Evolutionary conservation across 768 basidiomycete species (phyloP).

Genomic region (Amanita inopinata): DNA sequence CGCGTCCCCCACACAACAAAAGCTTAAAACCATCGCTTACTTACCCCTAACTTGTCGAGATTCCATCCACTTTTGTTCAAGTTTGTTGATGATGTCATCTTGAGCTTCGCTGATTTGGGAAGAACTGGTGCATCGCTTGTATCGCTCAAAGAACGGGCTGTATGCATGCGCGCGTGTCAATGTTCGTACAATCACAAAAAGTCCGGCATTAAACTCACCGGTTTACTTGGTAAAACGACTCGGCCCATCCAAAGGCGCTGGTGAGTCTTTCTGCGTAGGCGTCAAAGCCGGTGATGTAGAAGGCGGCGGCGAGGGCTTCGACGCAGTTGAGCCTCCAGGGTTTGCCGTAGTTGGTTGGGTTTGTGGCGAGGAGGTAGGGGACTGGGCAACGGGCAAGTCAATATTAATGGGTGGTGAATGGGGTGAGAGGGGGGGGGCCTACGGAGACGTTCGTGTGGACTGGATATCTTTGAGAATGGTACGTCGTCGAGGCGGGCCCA

Average conservation of each 20-base stretch:
- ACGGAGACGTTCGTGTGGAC: slow-evolving; percentile 88
- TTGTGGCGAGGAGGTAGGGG: slow-evolving; percentile 90
- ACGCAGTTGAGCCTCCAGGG: slow-evolving; percentile 96
- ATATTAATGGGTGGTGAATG: background rate
- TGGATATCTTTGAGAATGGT: slow-evolving; percentile 88
- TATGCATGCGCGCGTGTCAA: background rate
- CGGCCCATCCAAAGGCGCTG: slow-evolving; percentile 85
- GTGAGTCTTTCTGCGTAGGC: slow-evolving; percentile 71
- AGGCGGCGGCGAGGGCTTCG: slow-evolving; percentile 89
- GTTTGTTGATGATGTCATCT: slow-evolving; percentile 58
- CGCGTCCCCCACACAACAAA: slow-evolving; percentile 7
- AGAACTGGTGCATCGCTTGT: slow-evolving; percentile 59
- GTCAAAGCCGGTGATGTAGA: slow-evolving; percentile 87
- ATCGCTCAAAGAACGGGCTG: slow-evolving; percentile 62
- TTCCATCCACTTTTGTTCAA: slow-evolving; percentile 51
- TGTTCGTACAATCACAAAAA: background rate
- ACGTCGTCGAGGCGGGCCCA: slow-evolving; percentile 96
- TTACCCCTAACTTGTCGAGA: slow-evolving; percentile 45
- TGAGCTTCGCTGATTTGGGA: slow-evolving; percentile 53
- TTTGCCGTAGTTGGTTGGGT: slow-evolving; percentile 97
- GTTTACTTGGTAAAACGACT: slow-evolving; percentile 82
- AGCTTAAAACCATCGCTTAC: slow-evolving; percentile 1
- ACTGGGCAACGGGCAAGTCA: slow-evolving; percentile 36
- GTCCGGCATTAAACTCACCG: slow-evolving; percentile 29
- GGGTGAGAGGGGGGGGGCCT: slow-evolving; percentile 18